A percentile compares a stretch with the other conserved stretches of the same genome.
These are phyloP conservation scores for Peniophora sp. DNA, from an alignment of 1,284 basidiomycete genomes.

Conservation along the genomic window DNA sequence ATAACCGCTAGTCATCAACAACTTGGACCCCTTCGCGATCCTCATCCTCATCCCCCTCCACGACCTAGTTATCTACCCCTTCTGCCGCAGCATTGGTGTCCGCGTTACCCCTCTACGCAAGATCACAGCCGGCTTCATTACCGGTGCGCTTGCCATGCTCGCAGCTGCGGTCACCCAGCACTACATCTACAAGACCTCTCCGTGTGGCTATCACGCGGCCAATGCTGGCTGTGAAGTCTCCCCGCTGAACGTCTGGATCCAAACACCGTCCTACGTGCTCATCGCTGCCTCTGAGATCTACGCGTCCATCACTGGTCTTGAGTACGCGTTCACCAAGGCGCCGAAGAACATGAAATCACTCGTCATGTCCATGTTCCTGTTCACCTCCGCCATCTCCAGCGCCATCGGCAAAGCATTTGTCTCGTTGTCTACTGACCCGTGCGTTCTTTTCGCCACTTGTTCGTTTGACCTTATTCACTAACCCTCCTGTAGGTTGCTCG, in stretches of 20 bases:
- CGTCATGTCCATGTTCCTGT: conserved; percentile 69
- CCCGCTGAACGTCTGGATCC: conserved; percentile 72
- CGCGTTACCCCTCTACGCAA: conserved; percentile 70
- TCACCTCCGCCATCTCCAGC: conserved; percentile 56
- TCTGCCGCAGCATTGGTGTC: conserved; percentile 53
- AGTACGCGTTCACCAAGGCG: conserved; percentile 87
- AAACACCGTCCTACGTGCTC: conserved; percentile 60
- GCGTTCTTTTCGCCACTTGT: neutral
- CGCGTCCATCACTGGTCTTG: conserved; percentile 78
- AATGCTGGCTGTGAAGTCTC: conserved; percentile 39
- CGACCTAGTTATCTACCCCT: conserved; percentile 67
- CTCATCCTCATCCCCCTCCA: conserved; percentile 70
- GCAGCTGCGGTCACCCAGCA: conserved; percentile 67
- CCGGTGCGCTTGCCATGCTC: conserved; percentile 51
- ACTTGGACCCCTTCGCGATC: conserved; percentile 71
- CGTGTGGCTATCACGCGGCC: conserved; percentile 52
- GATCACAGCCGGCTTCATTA: conserved; percentile 70
- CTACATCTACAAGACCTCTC: conserved; percentile 66
- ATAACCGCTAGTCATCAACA: conserved; percentile 47
- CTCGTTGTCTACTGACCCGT: conserved; percentile 6
- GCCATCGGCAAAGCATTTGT: conserved; percentile 66
- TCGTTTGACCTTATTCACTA: conserved; percentile 26
- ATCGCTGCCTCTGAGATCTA: conserved; percentile 75
- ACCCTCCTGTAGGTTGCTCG: conserved; percentile 36
- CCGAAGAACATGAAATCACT: conserved; percentile 77